A percentile compares a stretch with the other conserved stretches of the same genome.
phyloP scores from a whole-genome alignment of 148 eudicot genomes.

The Linanthus parryae region DNA sequence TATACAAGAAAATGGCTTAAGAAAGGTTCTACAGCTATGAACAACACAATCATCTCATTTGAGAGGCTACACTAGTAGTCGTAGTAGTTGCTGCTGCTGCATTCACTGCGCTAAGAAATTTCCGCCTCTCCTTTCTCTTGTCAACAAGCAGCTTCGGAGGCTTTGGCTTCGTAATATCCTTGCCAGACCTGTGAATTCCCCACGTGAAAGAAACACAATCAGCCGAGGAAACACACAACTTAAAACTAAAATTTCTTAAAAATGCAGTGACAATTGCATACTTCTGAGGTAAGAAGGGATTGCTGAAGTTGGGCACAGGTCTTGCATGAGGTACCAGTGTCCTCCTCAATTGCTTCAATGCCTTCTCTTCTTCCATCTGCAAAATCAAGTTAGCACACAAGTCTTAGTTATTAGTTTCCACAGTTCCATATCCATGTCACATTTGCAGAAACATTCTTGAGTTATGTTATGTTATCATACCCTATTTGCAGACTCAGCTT shows the following conservation, averaged over 20 bases:
- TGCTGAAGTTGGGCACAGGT: slow-evolving; percentile 70
- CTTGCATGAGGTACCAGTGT: slow-evolving; percentile 90
- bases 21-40: too few relatives aligned
- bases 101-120: slow-evolving; percentile 11
- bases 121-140: slow-evolving; percentile 48
- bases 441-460: too few relatives aligned
- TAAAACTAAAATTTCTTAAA: background rate
- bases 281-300: slow-evolving; percentile 81
- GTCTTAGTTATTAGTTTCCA: too few relatives aligned
- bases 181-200: slow-evolving; percentile 41
- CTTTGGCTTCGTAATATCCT: slow-evolving; percentile 62
- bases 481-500: slow-evolving; percentile 80
- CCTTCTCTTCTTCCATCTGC: slow-evolving; percentile 98
- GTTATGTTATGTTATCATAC: slow-evolving; percentile 18
- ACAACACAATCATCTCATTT: slow-evolving; percentile 47
- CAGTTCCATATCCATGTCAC: too few relatives aligned
- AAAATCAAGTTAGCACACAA: background rate
- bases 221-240: background rate
- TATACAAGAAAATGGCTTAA: too few relatives aligned
- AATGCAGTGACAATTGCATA: slow-evolving; percentile 19
- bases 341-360: slow-evolving; percentile 85
- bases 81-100: slow-evolving; percentile 37
- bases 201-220: background rate
- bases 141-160: slow-evolving; percentile 63
- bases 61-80: slow-evolving; percentile 45